These are phyloP conservation scores for Leishmania major DNA, from an alignment of 208 protist genomes.

Conservation along the genomic window DNA sequence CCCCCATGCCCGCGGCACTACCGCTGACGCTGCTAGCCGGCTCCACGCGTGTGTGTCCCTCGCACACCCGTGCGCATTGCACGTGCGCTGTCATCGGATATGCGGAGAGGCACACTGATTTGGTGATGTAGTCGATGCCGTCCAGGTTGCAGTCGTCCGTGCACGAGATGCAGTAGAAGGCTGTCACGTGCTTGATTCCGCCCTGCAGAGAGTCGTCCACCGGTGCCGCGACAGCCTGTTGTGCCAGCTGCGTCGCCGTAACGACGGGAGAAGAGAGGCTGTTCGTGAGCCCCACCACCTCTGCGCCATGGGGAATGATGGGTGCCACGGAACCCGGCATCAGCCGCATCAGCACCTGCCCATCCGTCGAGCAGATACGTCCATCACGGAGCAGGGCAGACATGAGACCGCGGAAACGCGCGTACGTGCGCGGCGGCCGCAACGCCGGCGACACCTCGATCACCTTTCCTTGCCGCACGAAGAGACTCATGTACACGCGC, in stretches of 20 bases:
- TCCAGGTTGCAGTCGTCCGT: conserved; percentile 79
- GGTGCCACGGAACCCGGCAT: conserved; percentile 84
- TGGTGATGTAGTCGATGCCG: conserved; percentile 81
- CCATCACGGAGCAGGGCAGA: conserved; percentile 78
- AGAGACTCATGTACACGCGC: conserved; percentile 86
- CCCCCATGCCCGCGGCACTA: background rate
- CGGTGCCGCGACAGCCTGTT: conserved; percentile 35
- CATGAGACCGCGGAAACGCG: conserved; percentile 88
- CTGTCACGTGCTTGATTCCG: conserved; percentile 78
- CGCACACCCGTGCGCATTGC: conserved; percentile 76
- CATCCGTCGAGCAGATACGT: conserved; percentile 61
- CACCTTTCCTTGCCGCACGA: conserved; percentile 65
- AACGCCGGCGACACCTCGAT: conserved; percentile 88
- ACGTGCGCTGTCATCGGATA: conserved; percentile 84
- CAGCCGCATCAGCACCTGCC: conserved; percentile 74
- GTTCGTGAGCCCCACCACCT: conserved; percentile 80
- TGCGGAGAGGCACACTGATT: conserved; percentile 67
- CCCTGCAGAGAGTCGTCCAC: conserved; percentile 80
- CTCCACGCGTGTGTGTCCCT: conserved; percentile 59
- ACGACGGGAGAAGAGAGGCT: conserved; percentile 52
- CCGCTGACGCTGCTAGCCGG: conserved; percentile 11
- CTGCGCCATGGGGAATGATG: conserved; percentile 79
- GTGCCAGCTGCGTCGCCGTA: conserved; percentile 45
- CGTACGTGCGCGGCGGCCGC: conserved; percentile 87
- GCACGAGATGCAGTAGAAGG: conserved; percentile 86